These are phyloP conservation scores for Aspergillus fijiensis DNA, from an alignment of 2,329 filamentous ascomycete genomes.

Conservation along the genomic window DNA sequence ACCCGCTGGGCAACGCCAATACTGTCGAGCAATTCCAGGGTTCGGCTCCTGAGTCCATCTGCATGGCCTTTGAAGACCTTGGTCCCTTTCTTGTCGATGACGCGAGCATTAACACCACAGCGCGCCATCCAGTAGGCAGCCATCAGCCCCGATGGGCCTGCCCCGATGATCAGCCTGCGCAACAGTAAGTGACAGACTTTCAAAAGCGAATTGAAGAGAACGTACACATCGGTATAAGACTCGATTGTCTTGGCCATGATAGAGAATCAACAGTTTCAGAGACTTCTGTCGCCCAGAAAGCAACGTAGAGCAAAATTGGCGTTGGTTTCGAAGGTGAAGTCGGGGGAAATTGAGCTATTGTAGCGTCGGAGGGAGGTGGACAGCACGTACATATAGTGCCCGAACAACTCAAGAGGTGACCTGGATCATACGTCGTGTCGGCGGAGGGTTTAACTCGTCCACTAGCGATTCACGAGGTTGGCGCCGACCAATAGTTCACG, in stretches of 20 bases:
- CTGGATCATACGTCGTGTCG: no score
- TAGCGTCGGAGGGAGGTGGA: no score
- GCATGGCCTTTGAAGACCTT: constrained; percentile 34
- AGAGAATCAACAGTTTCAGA: neutral
- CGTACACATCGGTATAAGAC: constrained; percentile 14
- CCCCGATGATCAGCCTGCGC: constrained; percentile 45
- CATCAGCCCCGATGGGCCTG: constrained; percentile 52
- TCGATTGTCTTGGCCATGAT: constrained; percentile 4
- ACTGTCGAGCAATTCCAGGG: constrained; percentile 61
- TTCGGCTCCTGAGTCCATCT: constrained; percentile 16
- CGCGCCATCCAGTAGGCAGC: constrained; percentile 51
- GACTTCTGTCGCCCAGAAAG: no score
- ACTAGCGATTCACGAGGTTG: no score
- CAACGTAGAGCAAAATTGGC: no score
- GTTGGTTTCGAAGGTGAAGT: no score
- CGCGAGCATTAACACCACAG: constrained; percentile 49
- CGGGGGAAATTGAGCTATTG: no score
- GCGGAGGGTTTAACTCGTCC: no score
- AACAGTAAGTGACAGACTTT: neutral
- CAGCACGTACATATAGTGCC: no score
- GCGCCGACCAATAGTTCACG: no score
- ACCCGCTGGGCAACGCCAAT: constrained; percentile 65
- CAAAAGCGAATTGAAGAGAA: neutral
- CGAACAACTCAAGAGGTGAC: no score
- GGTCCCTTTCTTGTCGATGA: constrained; percentile 48